Evolutionary conservation across 129 eudicot genomes (phyloP).

Genomic region (Artemisia annua): DNA sequence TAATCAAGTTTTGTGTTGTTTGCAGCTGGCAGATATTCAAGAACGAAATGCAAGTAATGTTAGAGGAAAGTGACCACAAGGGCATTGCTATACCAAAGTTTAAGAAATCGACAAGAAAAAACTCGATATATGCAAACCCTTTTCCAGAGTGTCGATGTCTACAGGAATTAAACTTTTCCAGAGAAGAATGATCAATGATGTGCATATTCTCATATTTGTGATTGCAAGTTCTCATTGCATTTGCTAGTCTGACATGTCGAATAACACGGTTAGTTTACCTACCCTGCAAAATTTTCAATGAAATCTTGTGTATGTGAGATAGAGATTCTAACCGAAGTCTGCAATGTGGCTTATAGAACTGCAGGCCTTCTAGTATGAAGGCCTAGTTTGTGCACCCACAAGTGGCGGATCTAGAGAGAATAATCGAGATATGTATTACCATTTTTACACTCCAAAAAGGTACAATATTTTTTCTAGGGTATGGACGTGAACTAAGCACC

Average conservation of each 20-base stretch:
- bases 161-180: constrained; percentile 44
- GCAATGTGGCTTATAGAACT: constrained; percentile 9
- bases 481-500: no score
- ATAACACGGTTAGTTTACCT: constrained; percentile 13
- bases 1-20: constrained; percentile 15
- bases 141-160: constrained; percentile 87
- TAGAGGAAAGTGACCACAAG: constrained; percentile 79
- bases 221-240: constrained; percentile 12
- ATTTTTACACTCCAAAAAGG: no score
- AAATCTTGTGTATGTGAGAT: constrained; percentile 8
- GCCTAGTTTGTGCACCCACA: no score
- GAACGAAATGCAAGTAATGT: constrained; percentile 66
- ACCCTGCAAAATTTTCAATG: background rate
- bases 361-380: constrained; percentile 5
- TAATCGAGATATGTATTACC: no score
- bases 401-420: no score
- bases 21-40: constrained; percentile 79
- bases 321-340: background rate
- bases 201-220: constrained; percentile 14
- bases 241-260: background rate
- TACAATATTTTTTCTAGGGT: no score
- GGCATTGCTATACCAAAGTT: constrained; percentile 63
- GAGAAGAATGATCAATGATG: constrained; percentile 13
- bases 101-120: constrained; percentile 56
- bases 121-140: constrained; percentile 66